A percentile compares a stretch with the other conserved stretches of the same genome.
Evolutionary conservation across 2,329 filamentous ascomycete genomes (phyloP).

Genomic region (Lasiodiplodia theobromae): DNA sequence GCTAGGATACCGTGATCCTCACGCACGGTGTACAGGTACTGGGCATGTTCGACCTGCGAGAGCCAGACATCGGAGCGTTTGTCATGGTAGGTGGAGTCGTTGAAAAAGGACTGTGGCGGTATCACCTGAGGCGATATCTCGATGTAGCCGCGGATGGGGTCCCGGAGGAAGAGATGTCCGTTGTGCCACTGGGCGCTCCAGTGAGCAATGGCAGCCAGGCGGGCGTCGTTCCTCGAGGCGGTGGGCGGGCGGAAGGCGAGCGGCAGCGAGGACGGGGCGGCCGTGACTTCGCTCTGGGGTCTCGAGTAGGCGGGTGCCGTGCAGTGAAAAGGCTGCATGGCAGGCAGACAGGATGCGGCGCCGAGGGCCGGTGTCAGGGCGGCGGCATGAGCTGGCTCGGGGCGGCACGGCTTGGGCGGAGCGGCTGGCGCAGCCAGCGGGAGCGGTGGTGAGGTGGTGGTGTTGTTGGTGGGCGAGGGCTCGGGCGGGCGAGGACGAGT

Average conservation of each 20-base stretch:
- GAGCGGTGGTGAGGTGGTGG: background rate
- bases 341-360: slow-evolving; percentile 23
- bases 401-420: background rate
- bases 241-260: slow-evolving; percentile 17
- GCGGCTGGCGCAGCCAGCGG: background rate
- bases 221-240: slow-evolving; percentile 1
- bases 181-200: slow-evolving; percentile 28
- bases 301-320: slow-evolving; percentile 9
- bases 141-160: slow-evolving; percentile 18
- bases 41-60: slow-evolving; percentile 20
- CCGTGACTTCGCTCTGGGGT: slow-evolving; percentile 3
- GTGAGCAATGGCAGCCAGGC: slow-evolving; percentile 18
- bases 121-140: slow-evolving; percentile 18
- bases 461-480: background rate
- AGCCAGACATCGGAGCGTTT: slow-evolving; percentile 25
- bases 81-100: slow-evolving; percentile 24
- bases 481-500: background rate
- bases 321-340: slow-evolving; percentile 27
- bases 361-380: slow-evolving; percentile 20
- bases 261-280: slow-evolving; percentile 7
- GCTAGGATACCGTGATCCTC: slow-evolving; percentile 28
- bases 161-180: slow-evolving; percentile 25
- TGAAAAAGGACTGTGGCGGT: slow-evolving; percentile 24
- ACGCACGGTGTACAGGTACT: slow-evolving; percentile 28
- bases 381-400: slow-evolving; percentile 10